Evolutionary conservation across 805 yeast genomes (phyloP), one percentile per base, ranked within the genome.

Genomic region (Candida nonsorbophila): DNA sequence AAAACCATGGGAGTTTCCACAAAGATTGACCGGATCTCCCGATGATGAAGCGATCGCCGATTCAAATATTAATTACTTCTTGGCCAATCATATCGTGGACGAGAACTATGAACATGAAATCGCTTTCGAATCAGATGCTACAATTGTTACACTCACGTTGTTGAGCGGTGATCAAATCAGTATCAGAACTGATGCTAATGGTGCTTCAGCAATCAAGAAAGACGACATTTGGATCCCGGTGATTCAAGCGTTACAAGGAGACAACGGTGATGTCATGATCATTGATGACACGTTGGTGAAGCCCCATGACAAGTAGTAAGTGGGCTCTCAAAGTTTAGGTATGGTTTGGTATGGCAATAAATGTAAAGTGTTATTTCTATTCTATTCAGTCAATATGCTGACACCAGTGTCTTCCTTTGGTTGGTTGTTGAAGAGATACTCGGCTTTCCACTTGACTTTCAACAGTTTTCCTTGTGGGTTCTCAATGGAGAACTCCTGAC

Each of bases 1-100:
- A 27, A 85, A 84, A 50, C 95, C 95, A 13, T 86, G 94, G 95
- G 79, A 80, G 47, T 85, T 80, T 52, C 94, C 94, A 1, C 50
- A 47, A 6, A 44, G 61, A 4, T 59, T 74, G 10, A 62, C 62
- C 14, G 63, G 58, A 5, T 58, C 52, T 18, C 46, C 52, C 15
- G 68, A 64, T 14, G 67, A 69, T 25, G 86, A 79, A 32, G 52
- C 58, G 17, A 56, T 68, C 0, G 67, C 77, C 4, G 49, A 58
- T 13, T 45, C 58, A 10, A 85, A 85, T 50, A 53, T 80, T 20
- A 52, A 67, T 30, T 59, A 61, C 35, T 85, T 82, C 42, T 67
- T 84, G 16, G 62, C 70, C 34, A 70, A 79, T 22, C 95, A 85
- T 51, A 57, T 82, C 16, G 72, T 78, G 22, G 30, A 33, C 10